These are phyloP conservation scores for Diutina ranongensis DNA, from an alignment of 1,139 yeast species.

Conservation along the genomic window DNA sequence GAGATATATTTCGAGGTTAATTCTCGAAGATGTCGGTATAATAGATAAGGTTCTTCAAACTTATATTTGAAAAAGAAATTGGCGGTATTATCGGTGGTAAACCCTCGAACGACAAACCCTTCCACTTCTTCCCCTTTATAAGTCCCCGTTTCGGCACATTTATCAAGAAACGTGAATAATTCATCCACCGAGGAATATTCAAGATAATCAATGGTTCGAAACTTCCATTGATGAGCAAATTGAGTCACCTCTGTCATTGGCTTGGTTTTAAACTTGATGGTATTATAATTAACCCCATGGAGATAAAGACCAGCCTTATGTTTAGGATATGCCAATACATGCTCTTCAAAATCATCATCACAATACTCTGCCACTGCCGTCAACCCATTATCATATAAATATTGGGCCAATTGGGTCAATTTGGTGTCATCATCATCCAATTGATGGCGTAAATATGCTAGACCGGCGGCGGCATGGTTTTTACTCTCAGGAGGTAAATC, in stretches of 20 bases:
- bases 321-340: conserved; percentile 62
- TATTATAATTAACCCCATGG: conserved; percentile 77
- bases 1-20: conserved; percentile 54
- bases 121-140: conserved; percentile 69
- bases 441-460: conserved; percentile 43
- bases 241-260: conserved; percentile 46
- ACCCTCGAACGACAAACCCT: conserved; percentile 82
- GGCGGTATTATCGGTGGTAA: conserved; percentile 11
- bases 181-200: conserved; percentile 23
- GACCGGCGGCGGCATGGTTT: conserved; percentile 74
- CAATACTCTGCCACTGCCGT: conserved; percentile 93
- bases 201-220: conserved; percentile 42
- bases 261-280: conserved; percentile 49
- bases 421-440: conserved; percentile 28
- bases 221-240: conserved; percentile 67
- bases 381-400: conserved; percentile 37
- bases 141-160: conserved; percentile 55
- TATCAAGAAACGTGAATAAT: conserved; percentile 41
- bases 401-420: conserved; percentile 40
- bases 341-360: conserved; percentile 92
- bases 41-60: conserved; percentile 87
- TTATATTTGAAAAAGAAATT: conserved; percentile 85
- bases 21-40: conserved; percentile 88
- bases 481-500: conserved; percentile 28
- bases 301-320: conserved; percentile 72